These are phyloP conservation scores for Fraxinus pennsylvanica DNA, from an alignment of 257 asterid species.

Conservation along the genomic window DNA sequence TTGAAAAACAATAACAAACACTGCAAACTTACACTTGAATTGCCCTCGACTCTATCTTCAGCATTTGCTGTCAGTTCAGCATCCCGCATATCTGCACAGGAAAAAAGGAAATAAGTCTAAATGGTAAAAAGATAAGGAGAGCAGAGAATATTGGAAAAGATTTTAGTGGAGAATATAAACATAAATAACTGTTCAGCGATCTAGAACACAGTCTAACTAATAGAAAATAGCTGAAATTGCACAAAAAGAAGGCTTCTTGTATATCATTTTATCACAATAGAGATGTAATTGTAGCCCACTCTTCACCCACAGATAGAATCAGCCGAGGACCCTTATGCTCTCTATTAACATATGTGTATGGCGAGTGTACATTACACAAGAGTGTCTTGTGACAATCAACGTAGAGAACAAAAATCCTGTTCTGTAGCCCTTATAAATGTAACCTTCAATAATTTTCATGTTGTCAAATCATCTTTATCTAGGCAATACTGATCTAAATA, in stretches of 20 bases:
- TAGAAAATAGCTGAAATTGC: background rate
- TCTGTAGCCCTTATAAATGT: background rate
- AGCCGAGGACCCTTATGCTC: background rate
- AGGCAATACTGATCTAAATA: background rate
- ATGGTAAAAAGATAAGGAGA: background rate
- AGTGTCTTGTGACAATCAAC: background rate
- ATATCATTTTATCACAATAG: background rate
- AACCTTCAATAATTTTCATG: background rate
- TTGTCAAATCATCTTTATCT: background rate
- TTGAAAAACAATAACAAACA: background rate
- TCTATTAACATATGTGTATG: background rate
- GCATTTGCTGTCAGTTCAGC: slow-evolving; percentile 24
- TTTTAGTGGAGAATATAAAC: background rate
- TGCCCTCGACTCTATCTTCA: slow-evolving; percentile 21
- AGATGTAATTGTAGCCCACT: background rate
- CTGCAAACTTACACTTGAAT: slow-evolving; percentile 36
- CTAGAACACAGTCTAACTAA: background rate
- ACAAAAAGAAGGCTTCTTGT: background rate
- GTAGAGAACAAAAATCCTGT: background rate
- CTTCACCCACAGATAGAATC: background rate
- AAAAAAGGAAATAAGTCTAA: background rate
- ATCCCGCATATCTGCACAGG: slow-evolving; percentile 25
- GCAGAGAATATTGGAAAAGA: background rate
- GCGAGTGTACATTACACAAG: background rate
- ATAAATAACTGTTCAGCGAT: background rate